A percentile compares a stretch with the other conserved stretches of the same genome.
Conservation (phyloP, 2,329 filamentous ascomycete genomes). For the Penicillium sp. region DNA sequence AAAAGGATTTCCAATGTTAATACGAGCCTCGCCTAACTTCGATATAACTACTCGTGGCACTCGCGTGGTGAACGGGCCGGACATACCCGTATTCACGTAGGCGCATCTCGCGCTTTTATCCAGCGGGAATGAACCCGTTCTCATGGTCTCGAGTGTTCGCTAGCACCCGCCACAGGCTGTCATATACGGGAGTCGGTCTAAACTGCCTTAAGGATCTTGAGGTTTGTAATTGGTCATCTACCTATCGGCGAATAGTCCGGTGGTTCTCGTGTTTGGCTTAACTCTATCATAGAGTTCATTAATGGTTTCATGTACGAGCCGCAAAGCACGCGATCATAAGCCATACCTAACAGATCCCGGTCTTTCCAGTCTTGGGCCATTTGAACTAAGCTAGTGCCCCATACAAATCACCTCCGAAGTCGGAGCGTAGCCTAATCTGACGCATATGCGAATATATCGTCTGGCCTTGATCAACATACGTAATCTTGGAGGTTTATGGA, state of each 20-base stretch:
- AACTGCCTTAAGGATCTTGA: slow-evolving; percentile 1
- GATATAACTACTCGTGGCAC: slow-evolving; percentile 7
- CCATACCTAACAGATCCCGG: background rate
- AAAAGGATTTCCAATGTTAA: slow-evolving; percentile 3
- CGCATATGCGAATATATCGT: background rate
- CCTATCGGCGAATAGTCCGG: background rate
- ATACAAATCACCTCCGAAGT: slow-evolving; percentile 5
- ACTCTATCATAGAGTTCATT: background rate
- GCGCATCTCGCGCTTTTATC: background rate
- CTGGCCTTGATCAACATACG: background rate
- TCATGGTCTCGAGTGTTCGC: slow-evolving; percentile 13
- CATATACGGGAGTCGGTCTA: slow-evolving; percentile 6
- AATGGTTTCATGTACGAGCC: background rate
- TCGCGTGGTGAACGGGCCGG: slow-evolving; percentile 6
- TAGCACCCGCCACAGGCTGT: slow-evolving; percentile 14
- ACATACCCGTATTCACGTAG: slow-evolving; percentile 7
- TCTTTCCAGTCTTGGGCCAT: background rate
- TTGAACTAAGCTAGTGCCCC: slow-evolving; percentile 3
- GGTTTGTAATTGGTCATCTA: slow-evolving; percentile 13
- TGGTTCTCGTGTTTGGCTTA: background rate
- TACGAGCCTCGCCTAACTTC: slow-evolving; percentile 3
- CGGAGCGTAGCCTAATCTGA: background rate
- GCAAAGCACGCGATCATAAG: background rate
- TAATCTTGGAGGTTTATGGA: background rate
- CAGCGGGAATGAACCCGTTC: background rate